Percentiles rank a stretch among this genome's conserved stretches.
These are phyloP conservation scores for Sporothrix mexicana DNA, from an alignment of 2,329 filamentous ascomycete species.

Conservation along the genomic window DNA sequence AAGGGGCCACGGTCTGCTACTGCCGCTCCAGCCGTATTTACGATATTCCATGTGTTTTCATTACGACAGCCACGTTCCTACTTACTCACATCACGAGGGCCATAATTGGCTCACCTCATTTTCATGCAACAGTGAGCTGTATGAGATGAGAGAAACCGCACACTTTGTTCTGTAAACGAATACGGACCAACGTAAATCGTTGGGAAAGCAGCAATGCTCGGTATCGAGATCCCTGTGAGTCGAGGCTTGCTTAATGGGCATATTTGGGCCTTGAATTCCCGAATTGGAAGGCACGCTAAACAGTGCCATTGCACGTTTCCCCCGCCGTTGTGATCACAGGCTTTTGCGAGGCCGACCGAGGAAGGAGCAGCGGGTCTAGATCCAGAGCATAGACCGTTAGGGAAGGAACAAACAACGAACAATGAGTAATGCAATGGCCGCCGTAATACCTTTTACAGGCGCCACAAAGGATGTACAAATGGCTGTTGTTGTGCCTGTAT, in stretches of 20 bases:
- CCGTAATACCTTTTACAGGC: not conserved
- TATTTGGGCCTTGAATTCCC: constrained; percentile 18
- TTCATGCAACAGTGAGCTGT: not conserved
- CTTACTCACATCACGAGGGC: not conserved
- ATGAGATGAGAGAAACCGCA: not conserved
- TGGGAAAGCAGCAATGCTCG: not conserved
- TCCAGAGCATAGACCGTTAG: not conserved
- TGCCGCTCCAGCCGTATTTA: not conserved
- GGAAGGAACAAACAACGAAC: constrained; percentile 8
- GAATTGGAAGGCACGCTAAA: constrained; percentile 26
- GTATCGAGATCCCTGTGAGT: constrained; percentile 4
- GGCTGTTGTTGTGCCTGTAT: not conserved
- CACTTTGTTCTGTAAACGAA: not conserved
- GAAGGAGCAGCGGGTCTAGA: constrained; percentile 21
- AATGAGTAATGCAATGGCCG: not conserved
- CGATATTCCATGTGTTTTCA: not conserved
- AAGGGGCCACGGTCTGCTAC: not conserved
- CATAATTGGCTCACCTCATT: constrained; percentile 5
- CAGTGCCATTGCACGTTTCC: constrained; percentile 18
- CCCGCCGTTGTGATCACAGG: constrained; percentile 21
- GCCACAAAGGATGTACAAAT: not conserved
- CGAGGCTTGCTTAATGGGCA: constrained; percentile 28
- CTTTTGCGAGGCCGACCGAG: constrained; percentile 26
- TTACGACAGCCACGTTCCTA: not conserved
- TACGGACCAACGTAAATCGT: not conserved